Conservation (phyloP, 202 grass and related monocot genomes). For the Hordeum pubiflorum region DNA sequence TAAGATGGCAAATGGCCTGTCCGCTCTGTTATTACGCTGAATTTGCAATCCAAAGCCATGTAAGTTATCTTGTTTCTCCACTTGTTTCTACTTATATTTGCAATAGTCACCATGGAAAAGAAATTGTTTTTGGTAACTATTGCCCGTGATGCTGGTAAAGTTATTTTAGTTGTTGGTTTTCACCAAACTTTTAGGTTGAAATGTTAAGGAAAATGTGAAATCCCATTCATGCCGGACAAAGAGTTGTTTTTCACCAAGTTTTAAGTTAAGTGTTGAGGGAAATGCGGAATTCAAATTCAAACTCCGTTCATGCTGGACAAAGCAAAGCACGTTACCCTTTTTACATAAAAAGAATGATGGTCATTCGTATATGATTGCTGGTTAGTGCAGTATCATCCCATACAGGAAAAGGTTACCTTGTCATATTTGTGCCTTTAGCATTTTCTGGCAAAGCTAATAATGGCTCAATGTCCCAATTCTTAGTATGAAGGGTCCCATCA, state of each 20-base stretch:
- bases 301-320: background rate
- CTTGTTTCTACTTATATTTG: background rate
- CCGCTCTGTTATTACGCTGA: background rate
- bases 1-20: background rate
- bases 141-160: background rate
- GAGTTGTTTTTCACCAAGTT: background rate
- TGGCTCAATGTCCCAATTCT: slow-evolving; percentile 85
- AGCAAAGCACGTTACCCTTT: slow-evolving; percentile 8
- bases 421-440: slow-evolving; percentile 17
- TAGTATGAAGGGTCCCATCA: slow-evolving; percentile 71
- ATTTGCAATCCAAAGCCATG: background rate
- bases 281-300: background rate
- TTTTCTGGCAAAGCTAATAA: slow-evolving; percentile 55
- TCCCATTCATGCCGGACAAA: background rate
- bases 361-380: background rate
- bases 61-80: background rate
- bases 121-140: background rate
- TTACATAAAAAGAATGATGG: background rate
- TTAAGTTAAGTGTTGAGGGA: background rate
- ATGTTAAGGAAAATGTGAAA: background rate
- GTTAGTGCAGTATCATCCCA: background rate
- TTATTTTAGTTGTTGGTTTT: background rate
- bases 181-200: background rate
- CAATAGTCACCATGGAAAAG: background rate
- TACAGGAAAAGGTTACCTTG: slow-evolving; percentile 31